Evolutionary conservation across 495 filamentous ascomycete genomes (phyloP).

Genomic region (Neurospora discreta): DNA sequence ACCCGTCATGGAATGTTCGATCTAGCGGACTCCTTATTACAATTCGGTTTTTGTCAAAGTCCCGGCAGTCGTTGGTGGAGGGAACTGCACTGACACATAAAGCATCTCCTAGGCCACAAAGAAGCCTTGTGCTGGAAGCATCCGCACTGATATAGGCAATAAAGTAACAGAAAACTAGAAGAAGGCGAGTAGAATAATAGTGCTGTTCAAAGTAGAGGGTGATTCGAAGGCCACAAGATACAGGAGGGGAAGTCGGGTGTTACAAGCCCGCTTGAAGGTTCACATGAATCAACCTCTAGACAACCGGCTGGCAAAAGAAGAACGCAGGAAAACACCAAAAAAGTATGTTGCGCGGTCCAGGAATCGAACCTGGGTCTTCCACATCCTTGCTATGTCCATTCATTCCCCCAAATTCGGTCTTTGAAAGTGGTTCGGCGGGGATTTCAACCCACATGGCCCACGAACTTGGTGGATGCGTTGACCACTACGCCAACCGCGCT

Average conservation of each 20-base stretch:
- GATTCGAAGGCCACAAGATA: background rate
- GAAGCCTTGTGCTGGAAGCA: too few species aligned
- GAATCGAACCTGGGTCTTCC: background rate
- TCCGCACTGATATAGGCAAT: too few species aligned
- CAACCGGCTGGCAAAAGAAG: background rate
- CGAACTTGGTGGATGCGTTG: background rate
- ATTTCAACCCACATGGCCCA: background rate
- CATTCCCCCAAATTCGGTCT: background rate
- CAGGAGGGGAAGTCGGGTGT: background rate
- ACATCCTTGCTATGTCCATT: background rate
- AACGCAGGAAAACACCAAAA: background rate
- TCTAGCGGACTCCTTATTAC: too few species aligned
- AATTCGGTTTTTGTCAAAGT: too few species aligned
- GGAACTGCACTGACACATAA: too few species aligned
- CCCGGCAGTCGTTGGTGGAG: too few species aligned
- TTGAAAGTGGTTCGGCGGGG: background rate
- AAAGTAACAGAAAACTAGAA: too few species aligned
- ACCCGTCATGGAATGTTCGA: too few species aligned
- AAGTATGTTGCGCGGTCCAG: background rate
- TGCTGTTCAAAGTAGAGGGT: background rate
- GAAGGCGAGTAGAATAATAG: too few species aligned
- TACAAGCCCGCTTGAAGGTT: background rate
- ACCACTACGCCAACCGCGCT: background rate
- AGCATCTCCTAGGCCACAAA: too few species aligned
- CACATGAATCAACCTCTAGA: background rate